Base-by-base conservation (phyloP, 2,329 filamentous ascomycete genomes). In the Hymenotorrendiella dingleyae region DNA sequence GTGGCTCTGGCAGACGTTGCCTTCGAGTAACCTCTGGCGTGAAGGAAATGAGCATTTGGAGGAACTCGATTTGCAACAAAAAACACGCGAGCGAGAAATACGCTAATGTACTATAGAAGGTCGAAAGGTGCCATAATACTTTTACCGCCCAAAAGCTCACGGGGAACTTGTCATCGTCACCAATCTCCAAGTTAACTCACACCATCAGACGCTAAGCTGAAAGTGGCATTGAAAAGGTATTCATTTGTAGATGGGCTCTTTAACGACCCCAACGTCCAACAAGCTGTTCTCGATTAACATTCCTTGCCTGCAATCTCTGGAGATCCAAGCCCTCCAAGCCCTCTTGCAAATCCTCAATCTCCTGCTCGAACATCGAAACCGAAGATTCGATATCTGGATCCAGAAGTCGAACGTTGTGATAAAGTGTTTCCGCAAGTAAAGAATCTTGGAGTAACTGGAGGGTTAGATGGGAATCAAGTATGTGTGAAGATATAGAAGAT, bases 361-460 rank as follows among this genome's bases (percentile, higher is more conserved):
- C 65, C 21, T 49, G 37, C 36, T 62, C 55, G 21, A 63, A 54
- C 16, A 40, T 45, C 11, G 59, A 56, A n/a, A 80, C 69, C 2
- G 69, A 71, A 2, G 59, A 64, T 42, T 76, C 70, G 27, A 77
- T 69, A 21, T 76, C 73, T 0, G 70, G 66, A 50, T 80, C 76
- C 5, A 70, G 61, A 5, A 80, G 65, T 30, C 63, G 64, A 4
- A 76, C 66, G n/a, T 65, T 57, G 0, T 64, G 64, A 52, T 67
- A 76, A 4, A 67, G 61, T 22, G 68, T 75, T 52, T 80, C 75
- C 0, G 72, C 71, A 2, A 78, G 59, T 1, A 79, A 59, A 29
- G 69, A 74, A 45, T 76, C 73, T 4, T 67, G 62, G 12, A 78
- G 56, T 7, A 74, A 53, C 48, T 73, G 69, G 1, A 78, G 54